These are phyloP conservation scores for Trametes cinnabarina DNA, from an alignment of 768 basidiomycete species.

Conservation along the genomic window DNA sequence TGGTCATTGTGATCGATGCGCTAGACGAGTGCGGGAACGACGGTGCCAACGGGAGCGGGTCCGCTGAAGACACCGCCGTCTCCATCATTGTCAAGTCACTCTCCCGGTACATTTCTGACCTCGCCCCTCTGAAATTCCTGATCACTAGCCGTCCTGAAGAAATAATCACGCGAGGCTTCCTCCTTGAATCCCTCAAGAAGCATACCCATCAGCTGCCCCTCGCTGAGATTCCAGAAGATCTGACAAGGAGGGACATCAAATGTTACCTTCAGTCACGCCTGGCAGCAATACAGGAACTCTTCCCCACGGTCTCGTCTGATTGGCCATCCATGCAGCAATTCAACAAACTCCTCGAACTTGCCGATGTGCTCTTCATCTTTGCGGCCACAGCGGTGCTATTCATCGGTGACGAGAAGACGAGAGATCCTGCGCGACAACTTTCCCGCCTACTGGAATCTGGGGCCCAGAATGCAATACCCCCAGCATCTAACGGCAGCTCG, in stretches of 20 bases:
- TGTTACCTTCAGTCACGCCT: background rate
- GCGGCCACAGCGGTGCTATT: constrained; percentile 23
- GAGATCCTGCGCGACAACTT: background rate
- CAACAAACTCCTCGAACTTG: background rate
- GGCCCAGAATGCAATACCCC: too few relatives aligned
- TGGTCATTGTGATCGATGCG: constrained; percentile 19
- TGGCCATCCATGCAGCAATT: constrained; percentile 7
- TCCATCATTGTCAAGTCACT: constrained; percentile 8
- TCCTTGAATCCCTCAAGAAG: background rate
- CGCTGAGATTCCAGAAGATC: background rate
- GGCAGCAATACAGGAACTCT: background rate
- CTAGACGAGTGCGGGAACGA: constrained; percentile 23
- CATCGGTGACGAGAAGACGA: constrained; percentile 9
- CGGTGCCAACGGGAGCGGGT: too few relatives aligned
- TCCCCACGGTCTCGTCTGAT: background rate
- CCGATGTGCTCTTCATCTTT: constrained; percentile 22
- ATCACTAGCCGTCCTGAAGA: constrained; percentile 17
- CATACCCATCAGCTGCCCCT: background rate
- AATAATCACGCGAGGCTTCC: background rate
- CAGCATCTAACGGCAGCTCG: too few relatives aligned
- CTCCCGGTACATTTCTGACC: background rate
- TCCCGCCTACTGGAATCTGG: background rate
- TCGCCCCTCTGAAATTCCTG: constrained; percentile 10
- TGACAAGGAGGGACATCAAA: background rate
- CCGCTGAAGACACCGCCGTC: background rate